These are phyloP conservation scores for Elsinoe necatrix DNA, from an alignment of 2,329 filamentous ascomycete species.

Conservation along the genomic window DNA sequence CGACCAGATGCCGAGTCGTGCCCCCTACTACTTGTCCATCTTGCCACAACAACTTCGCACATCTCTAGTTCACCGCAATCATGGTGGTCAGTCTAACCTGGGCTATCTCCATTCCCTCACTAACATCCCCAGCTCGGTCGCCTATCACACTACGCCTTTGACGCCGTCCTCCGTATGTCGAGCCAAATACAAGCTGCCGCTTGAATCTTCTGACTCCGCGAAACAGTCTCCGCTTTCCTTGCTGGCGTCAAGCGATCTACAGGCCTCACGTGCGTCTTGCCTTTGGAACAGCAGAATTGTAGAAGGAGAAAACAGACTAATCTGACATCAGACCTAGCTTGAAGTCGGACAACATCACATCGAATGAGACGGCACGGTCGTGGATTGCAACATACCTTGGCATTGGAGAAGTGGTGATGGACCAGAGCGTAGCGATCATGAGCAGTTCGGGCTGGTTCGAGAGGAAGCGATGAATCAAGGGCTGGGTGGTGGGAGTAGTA, in stretches of 20 bases:
- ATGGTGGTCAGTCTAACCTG: slow-evolving; percentile 35
- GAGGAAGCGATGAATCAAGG: slow-evolving; percentile 61
- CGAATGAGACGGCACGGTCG: slow-evolving; percentile 38
- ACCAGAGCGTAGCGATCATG: slow-evolving; percentile 87
- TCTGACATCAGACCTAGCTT: slow-evolving; percentile 61
- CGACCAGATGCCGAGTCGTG: neutral
- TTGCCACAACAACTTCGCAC: neutral
- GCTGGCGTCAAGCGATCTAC: slow-evolving; percentile 97
- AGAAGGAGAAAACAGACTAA: slow-evolving; percentile 16
- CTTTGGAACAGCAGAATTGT: neutral
- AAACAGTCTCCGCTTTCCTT: slow-evolving; percentile 81
- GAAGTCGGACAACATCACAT: slow-evolving; percentile 74
- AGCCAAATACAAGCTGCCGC: slow-evolving; percentile 13
- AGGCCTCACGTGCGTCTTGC: slow-evolving; percentile 78
- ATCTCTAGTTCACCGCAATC: neutral
- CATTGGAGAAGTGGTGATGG: slow-evolving; percentile 96
- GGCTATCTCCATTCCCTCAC: slow-evolving; percentile 49
- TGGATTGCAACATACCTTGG: slow-evolving; percentile 93
- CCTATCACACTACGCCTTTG: slow-evolving; percentile 89
- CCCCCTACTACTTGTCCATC: neutral
- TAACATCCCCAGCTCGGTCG: slow-evolving; percentile 75
- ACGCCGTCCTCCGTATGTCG: slow-evolving; percentile 77
- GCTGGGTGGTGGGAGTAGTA: neutral
- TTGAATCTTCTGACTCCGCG: slow-evolving; percentile 21
- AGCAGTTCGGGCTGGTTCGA: slow-evolving; percentile 86